Conservation (phyloP, 2,329 filamentous ascomycete species). For the Coniosporium uncinatum region DNA sequence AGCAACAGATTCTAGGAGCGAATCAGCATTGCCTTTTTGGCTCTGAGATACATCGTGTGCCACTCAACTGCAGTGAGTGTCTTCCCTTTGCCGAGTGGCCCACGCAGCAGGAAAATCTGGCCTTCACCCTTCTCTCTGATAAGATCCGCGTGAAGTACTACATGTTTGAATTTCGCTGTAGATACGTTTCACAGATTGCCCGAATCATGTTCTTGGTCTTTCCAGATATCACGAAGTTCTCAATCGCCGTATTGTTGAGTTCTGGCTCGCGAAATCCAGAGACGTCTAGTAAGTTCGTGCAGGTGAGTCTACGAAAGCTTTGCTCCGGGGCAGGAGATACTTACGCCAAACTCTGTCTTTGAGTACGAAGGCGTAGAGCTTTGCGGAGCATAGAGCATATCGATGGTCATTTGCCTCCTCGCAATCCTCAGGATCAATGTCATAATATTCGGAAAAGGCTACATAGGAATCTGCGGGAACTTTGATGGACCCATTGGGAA, state of each 20-base stretch:
- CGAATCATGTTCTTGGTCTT: background rate
- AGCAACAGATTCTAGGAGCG: constrained; percentile 80
- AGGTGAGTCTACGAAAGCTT: too few relatives aligned
- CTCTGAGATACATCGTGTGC: too few relatives aligned
- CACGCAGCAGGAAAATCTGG: constrained; percentile 76
- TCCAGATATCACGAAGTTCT: background rate
- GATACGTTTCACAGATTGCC: background rate
- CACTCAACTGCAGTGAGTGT: constrained; percentile 85
- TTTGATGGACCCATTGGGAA: background rate
- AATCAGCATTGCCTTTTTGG: too few relatives aligned
- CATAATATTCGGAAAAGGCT: background rate
- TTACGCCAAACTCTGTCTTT: background rate
- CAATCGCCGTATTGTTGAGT: background rate
- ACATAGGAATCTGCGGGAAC: background rate
- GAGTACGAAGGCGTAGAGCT: background rate
- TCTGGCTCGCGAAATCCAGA: background rate
- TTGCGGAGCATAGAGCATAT: background rate
- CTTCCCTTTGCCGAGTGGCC: constrained; percentile 83
- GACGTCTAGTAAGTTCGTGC: background rate
- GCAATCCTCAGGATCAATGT: background rate
- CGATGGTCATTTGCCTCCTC: background rate
- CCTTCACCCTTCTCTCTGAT: constrained; percentile 83
- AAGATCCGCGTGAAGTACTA: constrained; percentile 1
- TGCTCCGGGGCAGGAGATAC: too few relatives aligned
- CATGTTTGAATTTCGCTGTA: background rate